Conservation (phyloP, 2,329 filamentous ascomycete genomes). For the Claviceps fusiformis region DNA sequence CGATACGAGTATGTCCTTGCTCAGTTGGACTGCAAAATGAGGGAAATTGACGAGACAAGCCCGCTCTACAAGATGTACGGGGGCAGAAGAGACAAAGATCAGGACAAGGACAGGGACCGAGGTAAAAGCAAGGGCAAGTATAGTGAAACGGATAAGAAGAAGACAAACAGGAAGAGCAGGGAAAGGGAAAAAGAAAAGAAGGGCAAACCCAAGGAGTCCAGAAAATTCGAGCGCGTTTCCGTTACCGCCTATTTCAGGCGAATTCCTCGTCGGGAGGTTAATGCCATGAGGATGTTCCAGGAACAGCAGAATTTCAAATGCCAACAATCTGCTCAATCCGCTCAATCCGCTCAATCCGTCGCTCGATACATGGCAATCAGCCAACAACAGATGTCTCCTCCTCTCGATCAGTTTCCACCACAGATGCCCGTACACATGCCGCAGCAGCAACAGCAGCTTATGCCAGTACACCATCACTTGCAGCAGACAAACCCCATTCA, state of each 20-base stretch:
- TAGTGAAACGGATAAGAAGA: conserved; percentile 8
- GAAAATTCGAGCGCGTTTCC: conserved; percentile 23
- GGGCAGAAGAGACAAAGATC: background rate
- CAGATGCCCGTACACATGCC: background rate
- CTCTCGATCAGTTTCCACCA: background rate
- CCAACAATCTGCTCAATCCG: background rate
- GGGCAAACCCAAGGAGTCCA: conserved; percentile 16
- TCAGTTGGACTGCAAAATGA: conserved; percentile 29
- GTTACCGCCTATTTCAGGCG: conserved; percentile 34
- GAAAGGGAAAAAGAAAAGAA: conserved; percentile 2
- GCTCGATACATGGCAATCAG: background rate
- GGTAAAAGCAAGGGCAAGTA: conserved; percentile 7
- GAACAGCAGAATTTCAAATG: conserved; percentile 8
- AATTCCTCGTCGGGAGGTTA: conserved; percentile 18
- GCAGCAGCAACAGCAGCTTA: background rate
- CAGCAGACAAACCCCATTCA: background rate
- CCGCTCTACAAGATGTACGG: background rate
- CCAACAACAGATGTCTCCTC: background rate
- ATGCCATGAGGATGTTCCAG: conserved; percentile 16
- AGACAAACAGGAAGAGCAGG: background rate
- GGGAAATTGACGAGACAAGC: conserved; percentile 11
- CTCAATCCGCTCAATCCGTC: background rate
- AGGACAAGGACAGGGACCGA: conserved; percentile 8
- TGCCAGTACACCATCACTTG: background rate
- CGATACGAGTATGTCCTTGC: conserved; percentile 27